Percentiles rank a stretch among this genome's conserved stretches.
These are phyloP conservation scores for Lactarius quietus DNA, from an alignment of 768 basidiomycete genomes.

Conservation along the genomic window DNA sequence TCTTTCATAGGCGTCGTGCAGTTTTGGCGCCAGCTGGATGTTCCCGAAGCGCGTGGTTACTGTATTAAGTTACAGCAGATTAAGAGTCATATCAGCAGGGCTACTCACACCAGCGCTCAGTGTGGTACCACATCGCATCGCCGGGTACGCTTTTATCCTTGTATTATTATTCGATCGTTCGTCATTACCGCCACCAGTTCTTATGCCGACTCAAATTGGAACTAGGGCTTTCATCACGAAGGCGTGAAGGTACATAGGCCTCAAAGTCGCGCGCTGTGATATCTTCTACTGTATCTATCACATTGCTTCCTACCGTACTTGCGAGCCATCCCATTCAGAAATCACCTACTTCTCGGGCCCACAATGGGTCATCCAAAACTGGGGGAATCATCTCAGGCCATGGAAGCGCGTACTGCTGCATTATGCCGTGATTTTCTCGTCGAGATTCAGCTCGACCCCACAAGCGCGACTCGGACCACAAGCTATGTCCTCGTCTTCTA, in stretches of 20 bases:
- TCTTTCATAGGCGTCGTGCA: conserved; percentile 99
- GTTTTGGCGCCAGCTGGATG: conserved; percentile 91
- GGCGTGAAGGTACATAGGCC: conserved; percentile 94
- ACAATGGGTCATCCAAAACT: conserved; percentile 94
- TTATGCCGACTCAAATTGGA: conserved; percentile 99
- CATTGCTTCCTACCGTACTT: background rate
- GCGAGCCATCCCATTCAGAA: conserved; percentile 46
- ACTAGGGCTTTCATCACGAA: conserved; percentile 97
- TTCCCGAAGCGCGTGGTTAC: conserved; percentile 84
- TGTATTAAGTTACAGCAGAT: too few relatives aligned
- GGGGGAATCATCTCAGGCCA: conserved; percentile 35
- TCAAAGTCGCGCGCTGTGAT: conserved; percentile 83
- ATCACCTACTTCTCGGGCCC: conserved; percentile 99
- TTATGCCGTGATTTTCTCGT: conserved; percentile 97
- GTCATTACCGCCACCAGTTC: conserved; percentile 48
- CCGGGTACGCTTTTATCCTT: conserved; percentile 42
- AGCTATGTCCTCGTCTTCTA: conserved; percentile 32
- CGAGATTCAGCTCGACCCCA: conserved; percentile 97
- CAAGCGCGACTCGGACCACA: too few relatives aligned
- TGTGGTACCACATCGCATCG: conserved; percentile 95
- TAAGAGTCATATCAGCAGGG: too few relatives aligned
- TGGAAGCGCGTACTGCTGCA: conserved; percentile 48
- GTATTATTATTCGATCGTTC: conserved; percentile 11
- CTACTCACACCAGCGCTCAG: conserved; percentile 92
- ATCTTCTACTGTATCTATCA: conserved; percentile 7